Conservation (phyloP, 176 grass and related monocot species). For the Zizania latifolia region DNA sequence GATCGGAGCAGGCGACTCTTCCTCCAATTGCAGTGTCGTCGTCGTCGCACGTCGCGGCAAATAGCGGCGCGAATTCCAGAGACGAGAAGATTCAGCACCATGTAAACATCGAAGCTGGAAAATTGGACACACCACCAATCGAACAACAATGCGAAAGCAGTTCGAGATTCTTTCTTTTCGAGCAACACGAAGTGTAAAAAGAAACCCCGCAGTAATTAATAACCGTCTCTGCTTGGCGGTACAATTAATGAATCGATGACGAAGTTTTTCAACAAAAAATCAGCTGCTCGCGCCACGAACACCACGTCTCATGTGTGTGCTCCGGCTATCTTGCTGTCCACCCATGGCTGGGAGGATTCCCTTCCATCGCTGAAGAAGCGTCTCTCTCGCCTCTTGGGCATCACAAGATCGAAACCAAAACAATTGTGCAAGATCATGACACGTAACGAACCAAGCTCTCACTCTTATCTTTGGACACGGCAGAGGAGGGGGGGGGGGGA, state of each 20-base stretch:
- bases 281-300: neutral
- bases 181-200: constrained; percentile 20
- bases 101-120: neutral
- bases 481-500: no score
- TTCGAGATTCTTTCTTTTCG: neutral
- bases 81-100: neutral
- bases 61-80: neutral
- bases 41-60: neutral
- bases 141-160: neutral
- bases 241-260: neutral
- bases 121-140: neutral
- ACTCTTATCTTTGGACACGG: neutral
- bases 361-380: neutral
- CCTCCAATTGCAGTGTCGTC: neutral
- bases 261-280: neutral
- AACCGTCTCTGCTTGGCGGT: neutral
- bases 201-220: neutral
- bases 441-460: neutral
- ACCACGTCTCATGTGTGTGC: neutral
- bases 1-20: constrained; percentile 9
- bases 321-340: neutral
- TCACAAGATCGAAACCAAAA: neutral
- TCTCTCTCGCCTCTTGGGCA: neutral
- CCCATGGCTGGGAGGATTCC: neutral
- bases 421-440: neutral